phyloP scores from a whole-genome alignment of 352 stramenopile species.

The Phytopythium montanum region DNA sequence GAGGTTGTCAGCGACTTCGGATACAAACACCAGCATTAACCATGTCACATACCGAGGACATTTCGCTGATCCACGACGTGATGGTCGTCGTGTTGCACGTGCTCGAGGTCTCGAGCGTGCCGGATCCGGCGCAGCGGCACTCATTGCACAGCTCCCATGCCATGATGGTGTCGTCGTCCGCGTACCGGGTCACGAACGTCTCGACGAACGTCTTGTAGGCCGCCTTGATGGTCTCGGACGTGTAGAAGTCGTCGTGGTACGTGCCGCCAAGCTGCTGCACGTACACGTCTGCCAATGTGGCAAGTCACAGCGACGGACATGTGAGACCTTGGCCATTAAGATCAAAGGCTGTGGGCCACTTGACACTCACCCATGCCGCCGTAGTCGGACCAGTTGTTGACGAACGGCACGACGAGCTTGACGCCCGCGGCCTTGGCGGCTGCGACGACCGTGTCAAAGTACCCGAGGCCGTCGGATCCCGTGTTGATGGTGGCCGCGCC shows the following conservation, averaged over 20 bases:
- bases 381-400: conserved; percentile 36
- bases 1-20: background rate
- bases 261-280: conserved; percentile 24
- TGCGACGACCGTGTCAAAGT: conserved; percentile 25
- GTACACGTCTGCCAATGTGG: conserved; percentile 18
- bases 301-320: background rate
- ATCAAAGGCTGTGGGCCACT: no score
- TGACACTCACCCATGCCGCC: conserved; percentile 25
- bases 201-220: conserved; percentile 30
- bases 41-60: conserved; percentile 22
- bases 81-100: conserved; percentile 20
- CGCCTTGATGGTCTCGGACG: conserved; percentile 21
- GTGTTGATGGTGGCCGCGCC: conserved; percentile 25
- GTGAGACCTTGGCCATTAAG: background rate
- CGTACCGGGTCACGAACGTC: conserved; percentile 18
- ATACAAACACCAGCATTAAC: background rate
- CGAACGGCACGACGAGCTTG: conserved; percentile 30
- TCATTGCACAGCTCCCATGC: conserved; percentile 23
- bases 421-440: conserved; percentile 27
- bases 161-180: conserved; percentile 24
- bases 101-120: conserved; percentile 16
- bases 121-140: conserved; percentile 25
- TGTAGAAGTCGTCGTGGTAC: conserved; percentile 34
- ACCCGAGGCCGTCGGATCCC: conserved; percentile 21
- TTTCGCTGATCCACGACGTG: conserved; percentile 27